Evolutionary conservation across 495 filamentous ascomycete genomes (phyloP).

Genomic region (Aspergillus cavernicola): DNA sequence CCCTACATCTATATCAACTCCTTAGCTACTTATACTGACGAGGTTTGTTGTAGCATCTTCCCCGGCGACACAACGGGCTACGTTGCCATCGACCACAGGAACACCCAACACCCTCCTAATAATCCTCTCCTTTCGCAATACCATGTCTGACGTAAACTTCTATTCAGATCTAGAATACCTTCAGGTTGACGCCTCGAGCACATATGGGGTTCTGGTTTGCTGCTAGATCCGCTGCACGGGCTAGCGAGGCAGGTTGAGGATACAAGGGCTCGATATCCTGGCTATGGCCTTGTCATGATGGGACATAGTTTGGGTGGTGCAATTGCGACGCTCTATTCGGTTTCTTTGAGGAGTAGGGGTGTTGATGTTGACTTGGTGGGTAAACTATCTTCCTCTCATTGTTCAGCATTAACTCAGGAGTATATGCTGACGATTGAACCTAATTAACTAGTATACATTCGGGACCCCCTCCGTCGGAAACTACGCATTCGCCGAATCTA

Average conservation of each 20-base stretch:
- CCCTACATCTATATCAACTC: neutral
- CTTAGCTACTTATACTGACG: no score
- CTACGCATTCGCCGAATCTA: slow-evolving; percentile 40
- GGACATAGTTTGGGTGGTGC: slow-evolving; percentile 65
- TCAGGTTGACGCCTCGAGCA: slow-evolving; percentile 16
- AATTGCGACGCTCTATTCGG: slow-evolving; percentile 50
- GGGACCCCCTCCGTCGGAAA: slow-evolving; percentile 60
- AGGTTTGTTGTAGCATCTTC: slow-evolving; percentile 33
- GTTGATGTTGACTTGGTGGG: slow-evolving; percentile 15
- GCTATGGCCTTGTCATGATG: slow-evolving; percentile 46
- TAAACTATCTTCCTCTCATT: neutral
- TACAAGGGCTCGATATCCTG: slow-evolving; percentile 27
- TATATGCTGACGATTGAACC: neutral
- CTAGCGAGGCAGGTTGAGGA: slow-evolving; percentile 25
- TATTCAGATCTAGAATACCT: slow-evolving; percentile 47
- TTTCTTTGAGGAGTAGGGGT: slow-evolving; percentile 38
- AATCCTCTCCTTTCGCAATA: slow-evolving; percentile 57
- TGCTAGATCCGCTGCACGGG: slow-evolving; percentile 35
- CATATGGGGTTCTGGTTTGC: slow-evolving; percentile 47
- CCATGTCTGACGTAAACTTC: slow-evolving; percentile 54
- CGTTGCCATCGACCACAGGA: slow-evolving; percentile 54
- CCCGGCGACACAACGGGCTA: slow-evolving; percentile 58
- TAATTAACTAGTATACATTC: slow-evolving; percentile 51
- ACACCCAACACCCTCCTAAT: slow-evolving; percentile 50
- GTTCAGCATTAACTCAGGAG: no score